Percentiles rank a stretch among this genome's conserved stretches.
These are phyloP conservation scores for Cajanus cajan DNA, from an alignment of 306 rosid species.

Conservation along the genomic window DNA sequence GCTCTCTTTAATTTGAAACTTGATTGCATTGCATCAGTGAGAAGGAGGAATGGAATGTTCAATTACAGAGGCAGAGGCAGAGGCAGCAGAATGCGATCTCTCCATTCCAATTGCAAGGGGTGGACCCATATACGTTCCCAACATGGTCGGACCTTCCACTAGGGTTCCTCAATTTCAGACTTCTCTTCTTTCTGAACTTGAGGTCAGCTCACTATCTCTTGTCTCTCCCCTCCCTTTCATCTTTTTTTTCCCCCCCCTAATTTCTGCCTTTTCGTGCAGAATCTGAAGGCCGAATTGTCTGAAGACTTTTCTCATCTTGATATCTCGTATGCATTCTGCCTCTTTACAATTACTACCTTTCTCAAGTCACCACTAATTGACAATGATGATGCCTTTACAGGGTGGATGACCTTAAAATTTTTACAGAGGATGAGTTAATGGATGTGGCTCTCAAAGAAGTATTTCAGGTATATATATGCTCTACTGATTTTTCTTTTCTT, in stretches of 20 bases:
- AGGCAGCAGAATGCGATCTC: slow-evolving; percentile 25
- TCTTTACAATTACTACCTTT: neutral
- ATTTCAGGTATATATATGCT: slow-evolving; percentile 35
- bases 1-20: neutral
- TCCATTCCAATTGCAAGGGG: slow-evolving; percentile 67
- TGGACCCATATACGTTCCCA: slow-evolving; percentile 78
- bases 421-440: slow-evolving; percentile 70
- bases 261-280: slow-evolving; percentile 37
- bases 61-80: slow-evolving; percentile 22
- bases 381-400: slow-evolving; percentile 34
- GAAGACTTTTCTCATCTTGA: slow-evolving; percentile 42
- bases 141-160: slow-evolving; percentile 53
- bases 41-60: slow-evolving; percentile 17
- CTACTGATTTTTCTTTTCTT: neutral
- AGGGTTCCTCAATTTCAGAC: slow-evolving; percentile 50
- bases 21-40: neutral
- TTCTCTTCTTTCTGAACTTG: slow-evolving; percentile 52
- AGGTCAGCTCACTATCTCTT: slow-evolving; percentile 38
- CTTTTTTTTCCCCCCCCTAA: neutral
- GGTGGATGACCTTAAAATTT: slow-evolving; percentile 74
- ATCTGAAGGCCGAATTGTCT: slow-evolving; percentile 50
- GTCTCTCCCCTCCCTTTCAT: neutral
- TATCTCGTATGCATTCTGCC: slow-evolving; percentile 48
- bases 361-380: neutral
- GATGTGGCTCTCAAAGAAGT: slow-evolving; percentile 77